Evolutionary conservation across 1,284 basidiomycete species (phyloP).

Genomic region (Marasmius sp.): DNA sequence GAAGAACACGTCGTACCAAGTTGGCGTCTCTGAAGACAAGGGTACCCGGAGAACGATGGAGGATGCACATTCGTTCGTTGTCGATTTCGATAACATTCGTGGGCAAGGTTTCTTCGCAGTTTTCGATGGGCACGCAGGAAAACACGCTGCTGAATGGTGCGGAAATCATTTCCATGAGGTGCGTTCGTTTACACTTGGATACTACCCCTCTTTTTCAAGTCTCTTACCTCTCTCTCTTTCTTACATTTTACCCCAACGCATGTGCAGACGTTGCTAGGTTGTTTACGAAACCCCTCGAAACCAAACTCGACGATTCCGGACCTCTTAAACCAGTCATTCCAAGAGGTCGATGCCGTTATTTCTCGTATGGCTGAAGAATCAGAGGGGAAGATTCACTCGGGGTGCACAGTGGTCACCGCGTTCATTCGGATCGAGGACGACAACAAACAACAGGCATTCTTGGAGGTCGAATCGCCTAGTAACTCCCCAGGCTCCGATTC

Average conservation of each 20-base stretch:
- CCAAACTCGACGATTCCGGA: constrained; percentile 77
- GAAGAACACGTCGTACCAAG: constrained; percentile 64
- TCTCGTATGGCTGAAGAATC: constrained; percentile 82
- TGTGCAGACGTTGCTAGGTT: constrained; percentile 53
- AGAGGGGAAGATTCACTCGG: constrained; percentile 90
- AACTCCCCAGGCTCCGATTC: constrained; percentile 30
- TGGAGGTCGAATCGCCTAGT: constrained; percentile 28
- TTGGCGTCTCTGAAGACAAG: constrained; percentile 92
- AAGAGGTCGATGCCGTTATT: constrained; percentile 83
- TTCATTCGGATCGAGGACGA: constrained; percentile 93
- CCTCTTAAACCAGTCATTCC: constrained; percentile 91
- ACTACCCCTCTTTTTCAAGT: constrained; percentile 1
- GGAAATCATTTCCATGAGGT: constrained; percentile 95
- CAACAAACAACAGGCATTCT: constrained; percentile 66
- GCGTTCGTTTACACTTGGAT: constrained; percentile 25
- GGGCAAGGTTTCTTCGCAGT: constrained; percentile 98
- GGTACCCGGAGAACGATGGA: constrained; percentile 95
- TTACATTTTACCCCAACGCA: constrained; percentile 4
- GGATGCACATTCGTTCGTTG: constrained; percentile 94
- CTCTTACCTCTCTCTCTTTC: background rate
- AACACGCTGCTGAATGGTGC: constrained; percentile 99
- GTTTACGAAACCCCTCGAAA: constrained; percentile 40
- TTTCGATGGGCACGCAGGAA: constrained; percentile 98
- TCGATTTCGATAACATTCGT: constrained; percentile 87
- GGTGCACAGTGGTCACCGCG: constrained; percentile 97